phyloP scores from a whole-genome alignment of 75 land plant genomes.

The Pseudotsuga menziesii region DNA sequence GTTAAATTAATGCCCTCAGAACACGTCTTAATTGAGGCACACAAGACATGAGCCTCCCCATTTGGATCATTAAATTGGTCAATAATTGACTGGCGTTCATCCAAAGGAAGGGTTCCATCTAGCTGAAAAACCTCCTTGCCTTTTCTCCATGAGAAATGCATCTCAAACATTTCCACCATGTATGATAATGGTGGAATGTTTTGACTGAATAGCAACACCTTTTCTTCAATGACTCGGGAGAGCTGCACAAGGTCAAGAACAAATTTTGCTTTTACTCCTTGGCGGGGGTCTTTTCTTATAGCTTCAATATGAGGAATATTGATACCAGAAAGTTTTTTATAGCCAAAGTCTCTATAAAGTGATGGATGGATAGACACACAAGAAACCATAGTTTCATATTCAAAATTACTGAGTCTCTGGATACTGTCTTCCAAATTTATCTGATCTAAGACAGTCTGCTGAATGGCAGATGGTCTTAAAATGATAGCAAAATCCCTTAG shows the following conservation, averaged over 20 bases:
- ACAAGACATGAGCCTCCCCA: constrained; percentile 44
- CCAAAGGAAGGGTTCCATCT: constrained; percentile 43
- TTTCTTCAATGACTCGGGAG: constrained; percentile 37
- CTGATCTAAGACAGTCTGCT: constrained; percentile 34
- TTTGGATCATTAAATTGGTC: constrained; percentile 47
- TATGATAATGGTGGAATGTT: constrained; percentile 46
- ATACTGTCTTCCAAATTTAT: constrained; percentile 7
- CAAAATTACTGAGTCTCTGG: constrained; percentile 20
- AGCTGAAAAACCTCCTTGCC: constrained; percentile 64
- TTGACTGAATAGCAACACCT: constrained; percentile 75
- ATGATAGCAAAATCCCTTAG: constrained; percentile 46
- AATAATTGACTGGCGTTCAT: constrained; percentile 43
- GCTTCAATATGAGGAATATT: constrained; percentile 19
- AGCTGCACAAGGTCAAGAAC: constrained; percentile 48
- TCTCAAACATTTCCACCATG: constrained; percentile 34
- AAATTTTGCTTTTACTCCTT: constrained; percentile 65
- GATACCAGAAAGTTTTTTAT: background rate
- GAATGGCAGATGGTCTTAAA: constrained; percentile 37
- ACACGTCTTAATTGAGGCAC: constrained; percentile 80
- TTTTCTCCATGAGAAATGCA: constrained; percentile 44
- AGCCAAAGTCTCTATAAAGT: constrained; percentile 14
- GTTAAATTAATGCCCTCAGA: constrained; percentile 73
- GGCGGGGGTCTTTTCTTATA: constrained; percentile 27
- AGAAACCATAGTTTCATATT: constrained; percentile 23
- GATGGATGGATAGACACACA: constrained; percentile 67